These are phyloP conservation scores for Perkinsus marinus DNA, from an alignment of 169 alveolate genomes.

Conservation along the genomic window DNA sequence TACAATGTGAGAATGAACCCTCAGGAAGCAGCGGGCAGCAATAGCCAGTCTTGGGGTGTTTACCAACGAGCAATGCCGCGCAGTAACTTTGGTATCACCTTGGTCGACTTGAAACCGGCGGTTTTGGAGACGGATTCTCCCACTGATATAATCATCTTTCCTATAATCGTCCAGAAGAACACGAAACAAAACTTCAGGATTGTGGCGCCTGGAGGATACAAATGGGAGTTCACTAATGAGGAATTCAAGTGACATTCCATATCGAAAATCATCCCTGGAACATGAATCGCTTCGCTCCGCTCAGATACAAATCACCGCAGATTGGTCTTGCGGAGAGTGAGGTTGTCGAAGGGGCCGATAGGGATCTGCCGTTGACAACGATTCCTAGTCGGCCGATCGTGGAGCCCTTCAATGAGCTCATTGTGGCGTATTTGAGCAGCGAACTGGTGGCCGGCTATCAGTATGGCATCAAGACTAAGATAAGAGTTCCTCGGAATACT, in stretches of 20 bases:
- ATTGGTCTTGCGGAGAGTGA: not conserved
- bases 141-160: not conserved
- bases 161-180: not conserved
- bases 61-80: not conserved
- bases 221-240: not conserved
- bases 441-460: not conserved
- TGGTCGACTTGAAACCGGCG: not conserved
- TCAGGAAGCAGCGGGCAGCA: not conserved
- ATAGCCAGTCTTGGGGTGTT: not conserved
- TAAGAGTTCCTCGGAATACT: not conserved
- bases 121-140: not conserved
- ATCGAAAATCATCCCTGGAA: not conserved
- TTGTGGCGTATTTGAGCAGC: not conserved
- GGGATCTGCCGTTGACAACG: not conserved
- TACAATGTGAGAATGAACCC: not conserved
- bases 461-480: not conserved
- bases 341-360: not conserved
- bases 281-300: not conserved
- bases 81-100: not conserved
- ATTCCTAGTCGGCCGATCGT: not conserved
- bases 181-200: not conserved
- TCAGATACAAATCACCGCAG: not conserved
- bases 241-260: not conserved
- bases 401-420: not conserved
- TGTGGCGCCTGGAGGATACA: not conserved